phyloP scores from a whole-genome alignment of 2,329 filamentous ascomycete genomes.

The Cercospora zeae-maydis region DNA sequence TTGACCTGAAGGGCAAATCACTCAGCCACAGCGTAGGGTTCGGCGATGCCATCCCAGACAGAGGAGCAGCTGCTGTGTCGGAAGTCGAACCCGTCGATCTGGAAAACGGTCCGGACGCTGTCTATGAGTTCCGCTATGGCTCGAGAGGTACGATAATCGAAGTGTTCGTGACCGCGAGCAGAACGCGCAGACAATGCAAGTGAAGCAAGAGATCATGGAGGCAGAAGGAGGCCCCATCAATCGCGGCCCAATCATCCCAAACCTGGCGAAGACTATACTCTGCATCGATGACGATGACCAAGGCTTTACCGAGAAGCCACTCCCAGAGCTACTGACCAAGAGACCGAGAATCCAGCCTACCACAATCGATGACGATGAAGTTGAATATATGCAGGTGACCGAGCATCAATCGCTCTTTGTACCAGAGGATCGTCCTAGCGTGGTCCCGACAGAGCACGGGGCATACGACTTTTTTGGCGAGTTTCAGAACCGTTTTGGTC shows the following conservation, averaged over 20 bases:
- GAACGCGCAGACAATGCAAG: neutral
- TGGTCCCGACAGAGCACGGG: neutral
- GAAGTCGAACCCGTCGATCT: conserved; percentile 3
- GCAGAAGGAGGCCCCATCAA: neutral
- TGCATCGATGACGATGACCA: neutral
- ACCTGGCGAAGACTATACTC: neutral
- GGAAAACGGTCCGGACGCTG: neutral
- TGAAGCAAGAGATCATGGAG: conserved; percentile 1
- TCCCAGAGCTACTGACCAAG: neutral
- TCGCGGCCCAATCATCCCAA: neutral
- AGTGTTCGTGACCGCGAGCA: neutral
- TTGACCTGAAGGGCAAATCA: conserved; percentile 17
- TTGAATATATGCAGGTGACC: neutral
- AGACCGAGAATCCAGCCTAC: neutral
- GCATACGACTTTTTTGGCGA: neutral
- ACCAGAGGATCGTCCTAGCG: neutral
- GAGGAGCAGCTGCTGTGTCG: neutral
- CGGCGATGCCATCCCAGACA: neutral
- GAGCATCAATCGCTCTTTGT: neutral
- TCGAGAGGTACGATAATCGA: neutral
- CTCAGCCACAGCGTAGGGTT: conserved; percentile 18
- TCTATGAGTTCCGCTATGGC: conserved; percentile 8
- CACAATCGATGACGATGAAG: neutral
- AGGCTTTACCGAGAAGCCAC: neutral
- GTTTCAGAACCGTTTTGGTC: neutral